These are phyloP conservation scores for Diutina pseudorugosa DNA, from an alignment of 1,139 yeast species.

Conservation along the genomic window DNA sequence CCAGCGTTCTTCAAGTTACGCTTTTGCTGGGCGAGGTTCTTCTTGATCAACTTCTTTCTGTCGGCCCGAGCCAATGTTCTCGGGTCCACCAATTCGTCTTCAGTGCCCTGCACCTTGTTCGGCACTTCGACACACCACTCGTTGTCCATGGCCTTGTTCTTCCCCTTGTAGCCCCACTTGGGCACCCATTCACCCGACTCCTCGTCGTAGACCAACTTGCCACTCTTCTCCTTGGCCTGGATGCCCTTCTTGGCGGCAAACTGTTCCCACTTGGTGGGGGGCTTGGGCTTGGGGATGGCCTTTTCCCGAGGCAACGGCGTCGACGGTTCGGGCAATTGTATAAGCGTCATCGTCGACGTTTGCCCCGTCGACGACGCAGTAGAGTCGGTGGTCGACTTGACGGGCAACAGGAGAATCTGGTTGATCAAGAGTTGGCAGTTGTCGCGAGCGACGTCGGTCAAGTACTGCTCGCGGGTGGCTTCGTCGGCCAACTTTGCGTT, in stretches of 20 bases:
- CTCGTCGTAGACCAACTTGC: slow-evolving; percentile 86
- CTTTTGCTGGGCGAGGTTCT: slow-evolving; percentile 79
- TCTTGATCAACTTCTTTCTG: slow-evolving; percentile 75
- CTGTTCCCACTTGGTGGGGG: slow-evolving; percentile 91
- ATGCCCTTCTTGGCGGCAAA: slow-evolving; percentile 96
- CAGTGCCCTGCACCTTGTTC: slow-evolving; percentile 53
- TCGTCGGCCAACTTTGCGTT: slow-evolving; percentile 37
- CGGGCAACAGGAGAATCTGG: slow-evolving; percentile 82
- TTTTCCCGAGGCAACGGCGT: slow-evolving; percentile 89
- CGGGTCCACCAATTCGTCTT: slow-evolving; percentile 75
- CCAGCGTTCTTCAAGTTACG: slow-evolving; percentile 37
- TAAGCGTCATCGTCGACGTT: slow-evolving; percentile 67
- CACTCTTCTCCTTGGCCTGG: slow-evolving; percentile 78
- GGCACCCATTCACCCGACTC: slow-evolving; percentile 91
- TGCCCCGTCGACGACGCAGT: slow-evolving; percentile 49
- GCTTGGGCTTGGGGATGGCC: slow-evolving; percentile 84
- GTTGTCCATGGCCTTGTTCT: slow-evolving; percentile 71
- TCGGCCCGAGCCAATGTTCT: slow-evolving; percentile 70
- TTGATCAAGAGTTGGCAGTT: slow-evolving; percentile 84
- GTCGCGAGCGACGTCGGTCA: slow-evolving; percentile 71
- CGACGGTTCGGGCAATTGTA: slow-evolving; percentile 75
- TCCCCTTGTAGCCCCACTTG: slow-evolving; percentile 96
- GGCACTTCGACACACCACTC: slow-evolving; percentile 97
- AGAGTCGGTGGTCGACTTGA: slow-evolving; percentile 72
- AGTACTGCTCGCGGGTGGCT: slow-evolving; percentile 45